A percentile compares a stretch with the other conserved stretches of the same genome.
These are phyloP conservation scores for Dendrobium catenatum DNA, from an alignment of 106 monocot genomes.

Conservation along the genomic window DNA sequence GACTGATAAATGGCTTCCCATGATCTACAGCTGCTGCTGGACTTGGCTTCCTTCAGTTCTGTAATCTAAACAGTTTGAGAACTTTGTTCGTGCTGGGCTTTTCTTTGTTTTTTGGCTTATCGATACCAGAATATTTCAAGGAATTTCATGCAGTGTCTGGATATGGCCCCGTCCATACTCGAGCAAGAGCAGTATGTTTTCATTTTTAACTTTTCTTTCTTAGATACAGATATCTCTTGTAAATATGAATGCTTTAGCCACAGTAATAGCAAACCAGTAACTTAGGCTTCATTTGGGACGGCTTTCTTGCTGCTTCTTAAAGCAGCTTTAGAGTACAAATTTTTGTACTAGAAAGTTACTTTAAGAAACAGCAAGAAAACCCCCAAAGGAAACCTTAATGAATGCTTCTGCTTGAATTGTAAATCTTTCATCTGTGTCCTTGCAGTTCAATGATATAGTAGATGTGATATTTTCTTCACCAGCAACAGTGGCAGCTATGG, in stretches of 20 bases:
- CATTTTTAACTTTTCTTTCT: neutral
- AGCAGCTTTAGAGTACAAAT: too few relatives aligned
- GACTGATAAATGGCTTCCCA: neutral
- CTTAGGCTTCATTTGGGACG: too few relatives aligned
- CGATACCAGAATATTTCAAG: conserved; percentile 60
- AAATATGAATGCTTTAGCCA: too few relatives aligned
- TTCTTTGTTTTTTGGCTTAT: conserved; percentile 61
- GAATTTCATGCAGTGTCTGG: conserved; percentile 43
- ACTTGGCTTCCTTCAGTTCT: conserved; percentile 65
- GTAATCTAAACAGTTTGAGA: conserved; percentile 61
- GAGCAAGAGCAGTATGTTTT: conserved; percentile 40
- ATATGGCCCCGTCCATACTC: conserved; percentile 63
- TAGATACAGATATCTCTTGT: too few relatives aligned
- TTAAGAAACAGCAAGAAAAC: too few relatives aligned
- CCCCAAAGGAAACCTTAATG: too few relatives aligned
- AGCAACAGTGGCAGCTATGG: conserved; percentile 50
- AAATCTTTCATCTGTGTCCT: neutral
- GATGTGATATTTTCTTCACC: conserved; percentile 86
- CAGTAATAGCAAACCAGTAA: too few relatives aligned
- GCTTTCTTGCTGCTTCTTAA: too few relatives aligned
- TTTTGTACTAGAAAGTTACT: too few relatives aligned
- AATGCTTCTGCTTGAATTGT: neutral
- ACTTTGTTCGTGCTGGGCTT: conserved; percentile 61
- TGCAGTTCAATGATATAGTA: conserved; percentile 84
- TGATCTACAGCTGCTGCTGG: conserved; percentile 51